These are phyloP conservation scores for Allantophomopsis cytisporea DNA, from an alignment of 2,329 filamentous ascomycete species.

Conservation along the genomic window DNA sequence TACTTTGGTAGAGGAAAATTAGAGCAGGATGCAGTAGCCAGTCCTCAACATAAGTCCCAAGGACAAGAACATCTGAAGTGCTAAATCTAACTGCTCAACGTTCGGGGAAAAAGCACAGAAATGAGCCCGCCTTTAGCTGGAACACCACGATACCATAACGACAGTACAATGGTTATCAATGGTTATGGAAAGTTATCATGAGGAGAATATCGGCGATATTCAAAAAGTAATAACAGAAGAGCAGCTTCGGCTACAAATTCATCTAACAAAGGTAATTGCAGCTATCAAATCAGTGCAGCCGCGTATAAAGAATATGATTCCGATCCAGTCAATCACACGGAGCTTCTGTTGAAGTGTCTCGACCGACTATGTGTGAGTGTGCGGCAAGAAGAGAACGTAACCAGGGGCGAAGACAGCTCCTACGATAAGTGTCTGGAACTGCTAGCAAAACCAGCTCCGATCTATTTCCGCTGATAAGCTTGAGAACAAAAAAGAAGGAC, in stretches of 20 bases:
- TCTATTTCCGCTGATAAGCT: conserved; percentile 15
- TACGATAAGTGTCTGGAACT: conserved; percentile 31
- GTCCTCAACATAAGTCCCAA: not conserved
- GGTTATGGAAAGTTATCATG: no score
- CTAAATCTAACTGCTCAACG: no score
- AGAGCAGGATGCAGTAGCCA: conserved; percentile 28
- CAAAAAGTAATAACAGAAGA: conserved; percentile 17
- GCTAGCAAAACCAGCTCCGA: conserved; percentile 29
- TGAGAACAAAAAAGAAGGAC: not conserved
- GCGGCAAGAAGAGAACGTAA: conserved; percentile 28
- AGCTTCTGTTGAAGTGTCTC: not conserved
- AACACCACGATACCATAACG: conserved; percentile 11
- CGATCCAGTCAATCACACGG: conserved; percentile 15
- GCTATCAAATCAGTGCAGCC: conserved; percentile 19
- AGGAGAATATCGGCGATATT: conserved; percentile 28
- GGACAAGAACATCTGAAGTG: no score
- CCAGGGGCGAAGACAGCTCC: conserved; percentile 24
- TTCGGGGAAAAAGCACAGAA: no score
- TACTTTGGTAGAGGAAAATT: conserved; percentile 30
- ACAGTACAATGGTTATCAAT: conserved; percentile 6
- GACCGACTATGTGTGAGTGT: conserved; percentile 18
- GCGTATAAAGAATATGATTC: conserved; percentile 15
- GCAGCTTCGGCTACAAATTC: conserved; percentile 15
- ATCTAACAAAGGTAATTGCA: conserved; percentile 20
- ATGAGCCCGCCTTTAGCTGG: conserved; percentile 17